Percentiles rank a stretch among this genome's conserved stretches.
Evolutionary conservation across 345 rosid genomes (phyloP).

Genomic region (Gossypium turneri): DNA sequence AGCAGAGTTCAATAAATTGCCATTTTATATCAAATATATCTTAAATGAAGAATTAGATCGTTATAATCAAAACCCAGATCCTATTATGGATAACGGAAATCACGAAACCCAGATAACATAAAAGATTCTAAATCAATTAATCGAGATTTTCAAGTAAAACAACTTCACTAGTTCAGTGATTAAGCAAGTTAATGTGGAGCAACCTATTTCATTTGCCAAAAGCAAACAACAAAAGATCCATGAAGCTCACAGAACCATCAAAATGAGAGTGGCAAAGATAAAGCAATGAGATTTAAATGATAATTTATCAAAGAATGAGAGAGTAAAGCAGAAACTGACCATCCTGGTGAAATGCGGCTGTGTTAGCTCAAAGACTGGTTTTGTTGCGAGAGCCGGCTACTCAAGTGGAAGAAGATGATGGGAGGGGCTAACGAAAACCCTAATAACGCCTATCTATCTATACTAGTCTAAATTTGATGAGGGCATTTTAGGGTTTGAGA

Average conservation of each 20-base stretch:
- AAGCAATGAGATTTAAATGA: not conserved
- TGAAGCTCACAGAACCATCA: too few species aligned
- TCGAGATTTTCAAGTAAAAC: too few species aligned
- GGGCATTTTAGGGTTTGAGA: not conserved
- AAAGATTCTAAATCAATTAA: too few species aligned
- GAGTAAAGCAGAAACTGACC: not conserved
- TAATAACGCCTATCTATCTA: not conserved
- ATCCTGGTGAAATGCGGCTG: constrained; percentile 1
- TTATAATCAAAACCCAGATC: too few species aligned
- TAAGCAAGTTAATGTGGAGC: too few species aligned
- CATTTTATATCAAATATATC: too few species aligned
- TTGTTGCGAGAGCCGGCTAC: not conserved
- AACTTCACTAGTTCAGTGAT: too few species aligned
- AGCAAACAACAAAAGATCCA: not conserved
- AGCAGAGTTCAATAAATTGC: too few species aligned
- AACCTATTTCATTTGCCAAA: not conserved
- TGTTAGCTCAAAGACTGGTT: not conserved
- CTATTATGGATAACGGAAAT: not conserved
- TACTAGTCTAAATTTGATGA: not conserved
- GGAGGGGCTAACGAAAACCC: not conserved
- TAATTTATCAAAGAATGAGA: too few species aligned
- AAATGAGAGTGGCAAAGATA: too few species aligned
- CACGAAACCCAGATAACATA: not conserved
- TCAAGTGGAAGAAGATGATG: not conserved
- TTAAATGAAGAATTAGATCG: too few species aligned